phyloP scores from a whole-genome alignment of 164 flowering plant species.

The Vitis rupestris region DNA sequence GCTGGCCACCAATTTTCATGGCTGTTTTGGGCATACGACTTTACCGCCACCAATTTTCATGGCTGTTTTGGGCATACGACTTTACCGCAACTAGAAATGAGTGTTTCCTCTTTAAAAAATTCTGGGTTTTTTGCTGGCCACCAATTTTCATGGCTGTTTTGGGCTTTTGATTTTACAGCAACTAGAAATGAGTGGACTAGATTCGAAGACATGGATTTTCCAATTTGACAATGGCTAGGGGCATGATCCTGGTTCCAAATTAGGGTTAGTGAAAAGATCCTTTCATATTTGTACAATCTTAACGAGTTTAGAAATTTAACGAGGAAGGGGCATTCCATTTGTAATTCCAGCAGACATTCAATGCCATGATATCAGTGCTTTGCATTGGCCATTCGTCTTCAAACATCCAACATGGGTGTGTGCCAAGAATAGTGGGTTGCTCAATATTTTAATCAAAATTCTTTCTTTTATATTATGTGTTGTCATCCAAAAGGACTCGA shows the following conservation, averaged over 20 bases:
- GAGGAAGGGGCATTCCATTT: no score
- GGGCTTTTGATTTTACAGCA: not conserved
- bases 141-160: not conserved
- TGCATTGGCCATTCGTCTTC: no score
- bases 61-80: not conserved
- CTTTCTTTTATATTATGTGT: no score
- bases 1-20: conserved; percentile 1
- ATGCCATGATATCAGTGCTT: no score
- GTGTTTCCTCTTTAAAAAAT: not conserved
- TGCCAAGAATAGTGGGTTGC: no score
- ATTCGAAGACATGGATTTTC: not conserved
- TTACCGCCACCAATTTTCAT: not conserved
- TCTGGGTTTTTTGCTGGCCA: conserved; percentile 1
- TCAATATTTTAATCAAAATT: no score
- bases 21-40: not conserved
- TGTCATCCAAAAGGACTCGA: no score
- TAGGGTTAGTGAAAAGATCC: not conserved
- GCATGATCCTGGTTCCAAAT: not conserved
- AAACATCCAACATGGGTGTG: no score
- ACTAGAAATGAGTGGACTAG: not conserved
- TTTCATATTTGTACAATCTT: no score
- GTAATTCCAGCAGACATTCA: no score
- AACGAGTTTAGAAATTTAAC: no score
- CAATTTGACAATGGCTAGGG: not conserved
- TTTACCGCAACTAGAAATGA: not conserved